phyloP scores from a whole-genome alignment of 1,284 basidiomycete species.

The Afroboletus lepidellus region DNA sequence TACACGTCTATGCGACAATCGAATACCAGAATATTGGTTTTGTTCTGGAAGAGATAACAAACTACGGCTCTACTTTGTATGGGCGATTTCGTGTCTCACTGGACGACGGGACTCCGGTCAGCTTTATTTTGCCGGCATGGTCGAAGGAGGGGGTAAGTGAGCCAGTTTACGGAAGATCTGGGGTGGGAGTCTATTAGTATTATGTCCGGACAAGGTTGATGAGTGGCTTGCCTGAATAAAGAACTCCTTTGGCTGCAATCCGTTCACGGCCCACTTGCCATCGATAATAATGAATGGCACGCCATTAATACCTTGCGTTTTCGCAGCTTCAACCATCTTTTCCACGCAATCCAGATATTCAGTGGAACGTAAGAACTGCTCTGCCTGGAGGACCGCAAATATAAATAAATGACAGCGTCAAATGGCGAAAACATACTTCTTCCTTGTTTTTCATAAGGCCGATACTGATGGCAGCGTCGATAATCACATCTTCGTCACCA shows the following conservation, averaged over 20 bases:
- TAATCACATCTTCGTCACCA: conserved; percentile 56
- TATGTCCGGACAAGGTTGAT: not conserved
- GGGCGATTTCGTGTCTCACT: conserved; percentile 1
- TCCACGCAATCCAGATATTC: conserved; percentile 67
- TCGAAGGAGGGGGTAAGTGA: conserved; percentile 12
- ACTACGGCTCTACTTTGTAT: not conserved
- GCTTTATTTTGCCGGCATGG: not conserved
- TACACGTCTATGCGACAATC: conserved; percentile 1
- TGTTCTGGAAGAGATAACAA: not conserved
- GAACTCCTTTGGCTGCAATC: conserved; percentile 70
- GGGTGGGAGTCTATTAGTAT: not conserved
- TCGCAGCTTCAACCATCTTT: conserved; percentile 61
- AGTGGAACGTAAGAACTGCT: conserved; percentile 60
- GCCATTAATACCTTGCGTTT: conserved; percentile 68
- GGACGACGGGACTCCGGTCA: not conserved
- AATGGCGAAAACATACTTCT: conserved; percentile 44
- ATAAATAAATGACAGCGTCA: not conserved
- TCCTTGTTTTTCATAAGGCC: conserved; percentile 60
- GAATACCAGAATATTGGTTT: not conserved
- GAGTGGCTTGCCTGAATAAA: conserved; percentile 59
- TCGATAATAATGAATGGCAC: conserved; percentile 81
- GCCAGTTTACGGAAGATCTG: conserved; percentile 34
- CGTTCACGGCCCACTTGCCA: conserved; percentile 74
- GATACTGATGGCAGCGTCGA: conserved; percentile 54
- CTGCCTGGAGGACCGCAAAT: conserved; percentile 37